These are phyloP conservation scores for Metschnikowia reukaufii DNA, from an alignment of 805 yeast species.

Conservation along the genomic window DNA sequence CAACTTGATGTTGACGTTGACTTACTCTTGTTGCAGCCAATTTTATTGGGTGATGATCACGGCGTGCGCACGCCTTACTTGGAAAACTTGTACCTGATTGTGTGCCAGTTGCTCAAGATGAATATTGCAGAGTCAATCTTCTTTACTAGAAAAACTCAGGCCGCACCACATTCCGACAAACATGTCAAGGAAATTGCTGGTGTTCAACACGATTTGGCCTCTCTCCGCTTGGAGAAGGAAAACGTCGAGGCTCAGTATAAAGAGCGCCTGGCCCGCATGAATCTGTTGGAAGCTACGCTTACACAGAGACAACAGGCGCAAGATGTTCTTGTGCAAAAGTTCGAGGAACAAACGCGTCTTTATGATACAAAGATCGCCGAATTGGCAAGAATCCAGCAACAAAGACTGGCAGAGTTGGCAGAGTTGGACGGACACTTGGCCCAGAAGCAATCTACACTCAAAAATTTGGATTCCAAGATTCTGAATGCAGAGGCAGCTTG, in stretches of 20 bases:
- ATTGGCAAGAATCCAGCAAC: slow-evolving; percentile 9
- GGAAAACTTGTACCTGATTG: slow-evolving; percentile 78
- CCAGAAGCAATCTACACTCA: slow-evolving; percentile 9
- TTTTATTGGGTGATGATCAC: slow-evolving; percentile 84
- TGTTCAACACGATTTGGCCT: slow-evolving; percentile 22
- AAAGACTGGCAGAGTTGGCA: slow-evolving; percentile 11
- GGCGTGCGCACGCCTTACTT: slow-evolving; percentile 86
- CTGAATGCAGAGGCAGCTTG: slow-evolving; percentile 2
- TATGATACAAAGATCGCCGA: slow-evolving; percentile 17
- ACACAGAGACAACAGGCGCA: slow-evolving; percentile 21
- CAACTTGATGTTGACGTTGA: slow-evolving; percentile 62
- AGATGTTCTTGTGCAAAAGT: slow-evolving; percentile 16
- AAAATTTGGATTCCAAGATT: slow-evolving; percentile 5
- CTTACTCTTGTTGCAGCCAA: slow-evolving; percentile 78
- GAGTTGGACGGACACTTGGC: slow-evolving; percentile 13
- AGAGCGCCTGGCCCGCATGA: slow-evolving; percentile 23
- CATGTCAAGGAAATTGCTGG: slow-evolving; percentile 23
- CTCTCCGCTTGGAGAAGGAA: slow-evolving; percentile 19
- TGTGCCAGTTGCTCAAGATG: slow-evolving; percentile 60
- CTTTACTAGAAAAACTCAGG: slow-evolving; percentile 29
- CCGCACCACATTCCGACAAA: slow-evolving; percentile 18
- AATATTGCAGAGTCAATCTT: slow-evolving; percentile 37
- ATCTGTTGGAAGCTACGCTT: slow-evolving; percentile 26
- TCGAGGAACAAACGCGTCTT: slow-evolving; percentile 11
- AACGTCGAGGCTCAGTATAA: slow-evolving; percentile 19